These are phyloP conservation scores for Dacryopinax primogenitus DNA, from an alignment of 768 basidiomycete species.

Conservation along the genomic window DNA sequence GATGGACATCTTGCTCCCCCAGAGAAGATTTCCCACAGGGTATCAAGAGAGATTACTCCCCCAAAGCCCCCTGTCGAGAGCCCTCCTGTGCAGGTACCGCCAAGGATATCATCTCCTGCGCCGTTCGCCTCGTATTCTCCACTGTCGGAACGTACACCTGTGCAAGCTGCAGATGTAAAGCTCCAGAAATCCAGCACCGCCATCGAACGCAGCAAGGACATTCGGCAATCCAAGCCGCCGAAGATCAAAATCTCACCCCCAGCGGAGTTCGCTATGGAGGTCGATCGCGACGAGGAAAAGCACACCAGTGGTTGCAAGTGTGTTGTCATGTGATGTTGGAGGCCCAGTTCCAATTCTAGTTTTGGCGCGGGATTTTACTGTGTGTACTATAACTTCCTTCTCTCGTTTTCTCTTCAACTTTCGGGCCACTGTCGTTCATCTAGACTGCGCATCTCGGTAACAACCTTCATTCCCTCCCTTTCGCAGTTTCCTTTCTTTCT, in stretches of 20 bases:
- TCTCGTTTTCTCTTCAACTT: background rate
- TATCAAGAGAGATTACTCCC: background rate
- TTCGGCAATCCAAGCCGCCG: background rate
- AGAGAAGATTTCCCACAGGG: background rate
- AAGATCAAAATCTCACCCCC: conserved; percentile 3
- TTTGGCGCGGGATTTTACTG: background rate
- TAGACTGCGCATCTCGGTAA: background rate
- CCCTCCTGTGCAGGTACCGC: background rate
- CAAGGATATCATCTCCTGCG: background rate
- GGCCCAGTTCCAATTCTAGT: background rate
- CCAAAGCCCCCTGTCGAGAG: background rate
- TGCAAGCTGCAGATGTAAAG: background rate
- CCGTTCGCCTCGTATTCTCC: background rate
- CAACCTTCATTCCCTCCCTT: background rate
- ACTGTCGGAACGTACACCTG: background rate
- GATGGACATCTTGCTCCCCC: background rate
- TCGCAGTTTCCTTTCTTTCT: background rate
- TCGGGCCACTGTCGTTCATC: background rate
- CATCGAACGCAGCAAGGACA: background rate
- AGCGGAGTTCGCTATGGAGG: background rate
- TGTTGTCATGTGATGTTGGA: background rate
- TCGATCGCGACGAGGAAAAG: background rate
- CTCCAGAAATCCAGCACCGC: conserved; percentile 1
- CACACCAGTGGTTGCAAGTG: background rate
- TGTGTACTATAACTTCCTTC: background rate